Evolutionary conservation across 352 stramenopile genomes (phyloP).

Genomic region (Ophiocytium majus): DNA sequence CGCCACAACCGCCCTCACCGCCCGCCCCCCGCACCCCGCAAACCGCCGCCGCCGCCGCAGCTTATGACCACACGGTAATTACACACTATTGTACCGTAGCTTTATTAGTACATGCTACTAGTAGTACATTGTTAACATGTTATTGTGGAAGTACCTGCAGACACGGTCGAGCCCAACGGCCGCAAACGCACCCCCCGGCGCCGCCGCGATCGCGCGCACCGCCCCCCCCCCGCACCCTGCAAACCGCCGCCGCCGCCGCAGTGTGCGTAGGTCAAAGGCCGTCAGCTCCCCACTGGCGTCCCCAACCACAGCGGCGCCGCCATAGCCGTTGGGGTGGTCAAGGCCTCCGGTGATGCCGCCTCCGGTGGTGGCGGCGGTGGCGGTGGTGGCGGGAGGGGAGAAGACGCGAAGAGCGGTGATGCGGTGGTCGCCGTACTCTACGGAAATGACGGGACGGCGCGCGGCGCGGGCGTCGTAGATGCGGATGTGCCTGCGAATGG

Average conservation of each 20-base stretch:
- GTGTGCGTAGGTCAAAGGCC: slow-evolving; percentile 47
- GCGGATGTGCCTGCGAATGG: slow-evolving; percentile 50
- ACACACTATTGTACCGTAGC: no score
- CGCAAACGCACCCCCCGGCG: slow-evolving; percentile 35
- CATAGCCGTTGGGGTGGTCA: not conserved
- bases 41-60: no score
- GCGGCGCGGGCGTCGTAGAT: slow-evolving; percentile 49
- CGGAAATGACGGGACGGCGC: slow-evolving; percentile 38
- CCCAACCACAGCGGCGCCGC: slow-evolving; percentile 36
- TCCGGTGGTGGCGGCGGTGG: not conserved
- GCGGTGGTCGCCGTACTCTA: slow-evolving; percentile 51
- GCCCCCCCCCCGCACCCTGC: slow-evolving; percentile 32
- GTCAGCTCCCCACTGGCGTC: slow-evolving; percentile 50
- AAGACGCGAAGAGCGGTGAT: slow-evolving; percentile 42
- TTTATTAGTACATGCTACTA: no score
- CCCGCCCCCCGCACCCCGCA: no score
- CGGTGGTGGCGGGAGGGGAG: not conserved
- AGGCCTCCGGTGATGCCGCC: not conserved
- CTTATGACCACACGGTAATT: no score
- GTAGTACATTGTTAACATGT: no score
- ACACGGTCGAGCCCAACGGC: slow-evolving; percentile 52
- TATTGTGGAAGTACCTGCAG: no score
- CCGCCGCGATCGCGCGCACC: slow-evolving; percentile 37
- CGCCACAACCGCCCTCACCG: no score
- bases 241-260: slow-evolving; percentile 31